Evolutionary conservation across 768 basidiomycete species (phyloP).

Genomic region (Leccinum subgranulosum): DNA sequence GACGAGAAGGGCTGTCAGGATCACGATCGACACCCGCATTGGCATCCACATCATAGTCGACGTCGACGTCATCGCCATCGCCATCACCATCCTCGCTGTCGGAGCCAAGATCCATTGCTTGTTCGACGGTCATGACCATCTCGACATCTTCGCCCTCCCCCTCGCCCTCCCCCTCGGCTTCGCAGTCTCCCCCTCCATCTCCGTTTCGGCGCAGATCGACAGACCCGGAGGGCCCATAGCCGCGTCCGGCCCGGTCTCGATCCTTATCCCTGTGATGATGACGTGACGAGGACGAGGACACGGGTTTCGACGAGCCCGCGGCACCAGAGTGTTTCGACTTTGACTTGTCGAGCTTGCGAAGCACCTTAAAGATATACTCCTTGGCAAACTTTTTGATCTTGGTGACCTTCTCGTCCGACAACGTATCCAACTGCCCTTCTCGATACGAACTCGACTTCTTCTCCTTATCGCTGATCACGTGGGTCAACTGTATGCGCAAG

Average conservation of each 20-base stretch:
- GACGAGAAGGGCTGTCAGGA: background rate
- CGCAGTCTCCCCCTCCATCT: slow-evolving; percentile 6
- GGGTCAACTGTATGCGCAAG: slow-evolving; percentile 58
- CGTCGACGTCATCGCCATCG: background rate
- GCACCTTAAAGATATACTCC: slow-evolving; percentile 82
- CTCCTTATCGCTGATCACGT: slow-evolving; percentile 89
- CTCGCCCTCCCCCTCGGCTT: background rate
- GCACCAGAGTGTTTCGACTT: slow-evolving; percentile 15
- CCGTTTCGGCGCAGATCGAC: slow-evolving; percentile 10
- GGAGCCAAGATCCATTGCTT: slow-evolving; percentile 44
- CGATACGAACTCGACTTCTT: slow-evolving; percentile 83
- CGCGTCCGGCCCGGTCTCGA: slow-evolving; percentile 2
- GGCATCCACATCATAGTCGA: background rate
- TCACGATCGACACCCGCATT: background rate
- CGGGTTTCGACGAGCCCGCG: slow-evolving; percentile 13
- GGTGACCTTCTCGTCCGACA: slow-evolving; percentile 80
- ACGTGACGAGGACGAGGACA: slow-evolving; percentile 14
- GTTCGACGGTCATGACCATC: slow-evolving; percentile 41
- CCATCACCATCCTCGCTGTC: slow-evolving; percentile 31
- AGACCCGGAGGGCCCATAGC: slow-evolving; percentile 12
- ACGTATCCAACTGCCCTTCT: slow-evolving; percentile 65
- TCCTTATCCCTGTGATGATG: slow-evolving; percentile 1
- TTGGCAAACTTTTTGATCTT: slow-evolving; percentile 95
- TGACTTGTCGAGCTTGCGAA: slow-evolving; percentile 59
- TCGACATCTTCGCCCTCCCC: slow-evolving; percentile 25